Conservation (phyloP, 768 basidiomycete genomes). For the Rubroboletus satanas region DNA sequence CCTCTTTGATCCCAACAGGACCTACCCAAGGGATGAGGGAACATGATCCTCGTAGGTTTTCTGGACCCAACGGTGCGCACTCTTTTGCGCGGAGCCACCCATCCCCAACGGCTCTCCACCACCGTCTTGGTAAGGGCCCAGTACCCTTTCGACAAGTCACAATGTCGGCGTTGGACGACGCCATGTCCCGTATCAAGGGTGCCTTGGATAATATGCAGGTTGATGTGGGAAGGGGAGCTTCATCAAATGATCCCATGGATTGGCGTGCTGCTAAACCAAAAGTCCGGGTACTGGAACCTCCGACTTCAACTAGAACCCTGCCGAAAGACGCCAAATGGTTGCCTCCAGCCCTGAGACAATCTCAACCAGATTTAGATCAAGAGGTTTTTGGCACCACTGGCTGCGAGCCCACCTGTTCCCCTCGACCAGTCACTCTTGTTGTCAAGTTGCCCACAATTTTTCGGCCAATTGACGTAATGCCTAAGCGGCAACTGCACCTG, state of each 20-base stretch:
- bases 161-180: constrained; percentile 77
- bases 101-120: constrained; percentile 14
- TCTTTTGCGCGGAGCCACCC: constrained; percentile 15
- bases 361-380: constrained; percentile 34
- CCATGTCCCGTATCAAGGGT: constrained; percentile 83
- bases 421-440: constrained; percentile 36
- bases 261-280: constrained; percentile 24
- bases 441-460: constrained; percentile 50
- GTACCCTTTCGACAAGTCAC: constrained; percentile 43
- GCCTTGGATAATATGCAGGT: constrained; percentile 68
- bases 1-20: neutral
- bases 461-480: constrained; percentile 40
- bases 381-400: constrained; percentile 48
- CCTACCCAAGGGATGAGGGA: constrained; percentile 16
- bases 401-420: constrained; percentile 46
- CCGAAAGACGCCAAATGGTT: constrained; percentile 50
- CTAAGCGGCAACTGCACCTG: constrained; percentile 44
- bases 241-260: constrained; percentile 18
- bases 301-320: constrained; percentile 9
- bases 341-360: constrained; percentile 49
- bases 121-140: constrained; percentile 22
- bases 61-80: constrained; percentile 18
- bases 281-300: constrained; percentile 17
- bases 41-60: constrained; percentile 15
- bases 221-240: constrained; percentile 30